Base-by-base conservation (phyloP, 257 asterid genomes). In the Fraxinus pennsylvanica region DNA sequence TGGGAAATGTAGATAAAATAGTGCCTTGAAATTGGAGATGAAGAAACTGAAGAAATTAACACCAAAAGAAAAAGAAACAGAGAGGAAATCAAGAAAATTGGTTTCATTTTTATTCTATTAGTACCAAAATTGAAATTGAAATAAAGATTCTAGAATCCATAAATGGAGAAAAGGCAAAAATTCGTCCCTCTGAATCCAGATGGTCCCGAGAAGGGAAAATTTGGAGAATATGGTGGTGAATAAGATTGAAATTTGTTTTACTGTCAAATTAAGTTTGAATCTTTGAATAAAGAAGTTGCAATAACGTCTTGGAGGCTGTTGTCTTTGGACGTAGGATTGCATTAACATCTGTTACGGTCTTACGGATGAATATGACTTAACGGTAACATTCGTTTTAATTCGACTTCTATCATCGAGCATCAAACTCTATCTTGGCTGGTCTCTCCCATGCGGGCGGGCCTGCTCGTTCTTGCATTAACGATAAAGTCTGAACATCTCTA, bases 1-100 rank as follows among this genome's bases (percentile, higher is more conserved):
- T n/a, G 5, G 97, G 97, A 43, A 96, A 94, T 72, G 85, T 25
- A 68, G 91, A 38, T 33, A 81, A 29, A 66, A 76, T 70, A 27
- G 76, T 57, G 76, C 63, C 33, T 74, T 63, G 84, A 76, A 75
- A 81, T 61, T 79, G 82, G 36, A 59, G 91, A 79, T 72, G 89
- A 54, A 10, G 73, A 75, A 81, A 76, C 21, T 35, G 81, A 68
- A 41, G 84, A 33, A 52, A 47, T 41, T 50, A 47, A 74, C 7
- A 27, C 52, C 68, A 70, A 80, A 70, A 84, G 74, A 74, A 68
- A 13, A 1, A 84, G 54, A 72, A 86, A 14, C 22, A 81, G 73
- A 80, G 71, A 50, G 68, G 74, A 25, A 73, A 82, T 79, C 88
- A 85, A 85, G 87, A 80, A 82, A 72, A 38, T 30, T 19, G 79